Conservation (phyloP, 2,329 filamentous ascomycete genomes). For the Colletotrichum tabaci region DNA sequence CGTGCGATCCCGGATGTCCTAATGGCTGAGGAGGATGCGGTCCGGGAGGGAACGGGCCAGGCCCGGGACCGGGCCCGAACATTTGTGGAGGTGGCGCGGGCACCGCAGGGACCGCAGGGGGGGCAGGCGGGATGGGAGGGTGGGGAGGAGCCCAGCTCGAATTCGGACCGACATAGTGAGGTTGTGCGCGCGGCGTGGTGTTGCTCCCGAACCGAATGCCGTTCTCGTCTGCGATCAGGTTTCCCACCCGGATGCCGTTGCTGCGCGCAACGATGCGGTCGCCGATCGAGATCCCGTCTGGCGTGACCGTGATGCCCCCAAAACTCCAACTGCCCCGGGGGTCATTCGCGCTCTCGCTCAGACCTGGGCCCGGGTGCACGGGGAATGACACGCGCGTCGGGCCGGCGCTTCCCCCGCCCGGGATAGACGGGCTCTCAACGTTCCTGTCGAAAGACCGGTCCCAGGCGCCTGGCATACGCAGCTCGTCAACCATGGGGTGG, state of each 20-base stretch:
- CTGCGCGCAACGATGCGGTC: slow-evolving; percentile 60
- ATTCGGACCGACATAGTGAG: slow-evolving; percentile 25
- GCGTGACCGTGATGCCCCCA: slow-evolving; percentile 58
- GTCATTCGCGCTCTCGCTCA: slow-evolving; percentile 43
- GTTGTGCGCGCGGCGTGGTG: slow-evolving; percentile 27
- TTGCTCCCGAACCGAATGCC: slow-evolving; percentile 52
- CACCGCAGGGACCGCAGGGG: background rate
- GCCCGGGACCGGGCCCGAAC: slow-evolving; percentile 10
- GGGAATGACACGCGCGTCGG: slow-evolving; percentile 15
- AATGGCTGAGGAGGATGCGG: background rate
- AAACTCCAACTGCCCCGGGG: slow-evolving; percentile 48
- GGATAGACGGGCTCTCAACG: slow-evolving; percentile 20
- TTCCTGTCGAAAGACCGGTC: slow-evolving; percentile 49
- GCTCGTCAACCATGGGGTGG: slow-evolving; percentile 42
- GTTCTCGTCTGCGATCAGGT: slow-evolving; percentile 57
- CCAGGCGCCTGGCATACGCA: slow-evolving; percentile 52
- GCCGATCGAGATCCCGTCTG: slow-evolving; percentile 60
- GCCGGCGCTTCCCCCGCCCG: slow-evolving; percentile 7
- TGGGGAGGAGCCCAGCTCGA: slow-evolving; percentile 22
- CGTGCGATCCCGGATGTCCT: slow-evolving; percentile 30
- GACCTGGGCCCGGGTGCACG: slow-evolving; percentile 16
- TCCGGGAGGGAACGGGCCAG: slow-evolving; percentile 3
- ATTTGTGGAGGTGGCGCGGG: slow-evolving; percentile 1
- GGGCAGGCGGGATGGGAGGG: background rate
- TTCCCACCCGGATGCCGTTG: slow-evolving; percentile 63